Base-by-base conservation (phyloP, 75 land plant species). In the Sequoiadendron giganteum region DNA sequence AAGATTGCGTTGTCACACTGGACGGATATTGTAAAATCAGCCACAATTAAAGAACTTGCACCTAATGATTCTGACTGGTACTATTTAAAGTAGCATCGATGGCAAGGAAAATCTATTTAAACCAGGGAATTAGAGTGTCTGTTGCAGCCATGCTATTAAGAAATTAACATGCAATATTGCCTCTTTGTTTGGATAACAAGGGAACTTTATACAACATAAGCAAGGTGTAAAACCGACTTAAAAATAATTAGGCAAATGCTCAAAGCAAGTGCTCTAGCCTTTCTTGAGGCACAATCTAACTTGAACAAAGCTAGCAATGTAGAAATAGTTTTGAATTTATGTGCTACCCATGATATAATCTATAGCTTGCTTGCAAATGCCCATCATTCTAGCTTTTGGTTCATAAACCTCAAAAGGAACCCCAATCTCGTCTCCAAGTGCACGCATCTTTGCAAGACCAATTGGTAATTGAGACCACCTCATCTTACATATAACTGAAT, bases 301-400 rank as follows among this genome's bases (percentile, higher is more conserved):
- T 21, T 2, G n/a, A 68, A 68, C 72, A 68, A 68, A 68, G n/a
- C 72, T 68, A 68, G 72, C 30, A 68, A 68, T 68, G 1, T 68
- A 68, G n/a, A 68, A 68, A 68, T 1, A 68, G 7, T 36, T 68
- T 16, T 19, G 72, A 21, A 85, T 45, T 78, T 86, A 93, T 73
- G 93, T 94, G 83, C 88, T 90, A 28, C 90, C 88, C 10, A 52
- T 91, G 79, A 96, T 93, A 94, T 92, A 94, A 36, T 97, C 93
- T 38, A 97, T 95, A 70, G 98, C 98, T 86, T 94, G 88, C 86
- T 95, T 94, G 92, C 97, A 97, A 16, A 97, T 95, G 39, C 97
- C 95, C 18, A 96, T 97, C 98, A 97, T 97, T 14, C 95, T 97
- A 76, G 97, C 97, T 85, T 97, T 96, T 30, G 96, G 95, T 25